These are phyloP conservation scores for Leucogyrophana mollusca DNA, from an alignment of 768 basidiomycete genomes.

Conservation along the genomic window DNA sequence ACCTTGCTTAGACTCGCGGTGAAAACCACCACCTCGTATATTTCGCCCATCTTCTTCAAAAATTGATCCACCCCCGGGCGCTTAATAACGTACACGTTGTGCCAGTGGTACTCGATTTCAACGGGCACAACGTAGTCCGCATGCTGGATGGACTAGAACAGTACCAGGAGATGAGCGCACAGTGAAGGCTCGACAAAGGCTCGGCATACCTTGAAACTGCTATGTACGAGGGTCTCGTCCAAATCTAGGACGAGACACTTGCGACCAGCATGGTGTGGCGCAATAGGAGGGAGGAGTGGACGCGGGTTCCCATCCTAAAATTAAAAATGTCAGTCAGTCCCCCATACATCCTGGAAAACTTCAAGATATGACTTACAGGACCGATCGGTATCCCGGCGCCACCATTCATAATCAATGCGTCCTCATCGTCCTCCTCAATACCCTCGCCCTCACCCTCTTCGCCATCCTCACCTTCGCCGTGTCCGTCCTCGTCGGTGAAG, in stretches of 20 bases:
- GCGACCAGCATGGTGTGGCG: constrained; percentile 76
- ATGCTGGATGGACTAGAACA: constrained; percentile 84
- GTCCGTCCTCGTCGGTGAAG: constrained; percentile 63
- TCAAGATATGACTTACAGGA: constrained; percentile 54
- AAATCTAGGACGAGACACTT: constrained; percentile 97
- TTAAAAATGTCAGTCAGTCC: constrained; percentile 5
- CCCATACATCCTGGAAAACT: background rate
- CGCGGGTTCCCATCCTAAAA: constrained; percentile 79
- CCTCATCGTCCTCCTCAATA: constrained; percentile 83
- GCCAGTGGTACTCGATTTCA: constrained; percentile 97
- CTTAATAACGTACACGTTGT: constrained; percentile 99
- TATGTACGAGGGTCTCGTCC: constrained; percentile 96
- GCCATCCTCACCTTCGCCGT: constrained; percentile 68
- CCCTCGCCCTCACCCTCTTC: constrained; percentile 59
- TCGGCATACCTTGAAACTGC: constrained; percentile 87
- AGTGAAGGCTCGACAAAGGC: background rate
- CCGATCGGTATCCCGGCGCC: constrained; percentile 95
- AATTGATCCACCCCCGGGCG: constrained; percentile 98
- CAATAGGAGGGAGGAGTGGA: constrained; percentile 85
- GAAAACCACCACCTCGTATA: constrained; percentile 97
- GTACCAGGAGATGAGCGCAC: background rate
- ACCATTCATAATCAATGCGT: constrained; percentile 82
- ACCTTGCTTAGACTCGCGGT: constrained; percentile 98
- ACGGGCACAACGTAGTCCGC: constrained; percentile 99
- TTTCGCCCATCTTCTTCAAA: constrained; percentile 96